phyloP scores from a whole-genome alignment of 768 basidiomycete species.

The Mycena rosella region DNA sequence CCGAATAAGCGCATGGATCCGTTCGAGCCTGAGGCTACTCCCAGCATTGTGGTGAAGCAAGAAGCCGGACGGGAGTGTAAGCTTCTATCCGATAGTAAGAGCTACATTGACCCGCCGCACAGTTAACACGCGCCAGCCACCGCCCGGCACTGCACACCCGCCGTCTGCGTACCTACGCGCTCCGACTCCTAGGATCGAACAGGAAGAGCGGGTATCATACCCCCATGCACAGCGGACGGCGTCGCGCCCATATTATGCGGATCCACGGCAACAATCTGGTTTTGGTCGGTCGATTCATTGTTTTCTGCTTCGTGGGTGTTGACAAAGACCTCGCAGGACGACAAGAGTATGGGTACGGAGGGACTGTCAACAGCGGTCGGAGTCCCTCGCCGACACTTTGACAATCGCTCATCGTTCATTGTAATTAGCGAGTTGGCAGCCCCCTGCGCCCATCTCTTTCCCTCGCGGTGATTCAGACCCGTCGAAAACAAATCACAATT shows the following conservation, averaged over 20 bases:
- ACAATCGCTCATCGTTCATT: too few relatives aligned
- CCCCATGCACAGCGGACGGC: too few relatives aligned
- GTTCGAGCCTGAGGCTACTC: not conserved
- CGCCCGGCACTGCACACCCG: not conserved
- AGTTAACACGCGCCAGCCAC: slow-evolving; percentile 12
- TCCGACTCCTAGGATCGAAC: not conserved
- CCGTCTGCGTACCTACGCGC: not conserved
- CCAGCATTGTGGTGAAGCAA: not conserved
- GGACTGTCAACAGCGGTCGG: not conserved
- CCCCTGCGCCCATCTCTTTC: not conserved
- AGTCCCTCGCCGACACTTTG: too few relatives aligned
- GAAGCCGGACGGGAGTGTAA: not conserved
- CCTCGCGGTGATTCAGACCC: not conserved
- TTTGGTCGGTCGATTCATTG: too few relatives aligned
- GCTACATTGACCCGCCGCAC: not conserved
- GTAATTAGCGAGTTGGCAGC: not conserved
- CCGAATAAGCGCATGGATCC: slow-evolving; percentile 7
- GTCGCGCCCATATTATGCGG: not conserved
- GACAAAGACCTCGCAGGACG: too few relatives aligned
- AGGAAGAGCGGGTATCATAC: too few relatives aligned
- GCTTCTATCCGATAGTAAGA: too few relatives aligned
- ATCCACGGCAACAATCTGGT: not conserved
- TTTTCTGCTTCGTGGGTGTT: too few relatives aligned
- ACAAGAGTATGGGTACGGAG: too few relatives aligned
- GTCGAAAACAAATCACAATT: not conserved